Base-by-base conservation (phyloP, 352 stramenopile genomes). In the Peronospora destructor region DNA sequence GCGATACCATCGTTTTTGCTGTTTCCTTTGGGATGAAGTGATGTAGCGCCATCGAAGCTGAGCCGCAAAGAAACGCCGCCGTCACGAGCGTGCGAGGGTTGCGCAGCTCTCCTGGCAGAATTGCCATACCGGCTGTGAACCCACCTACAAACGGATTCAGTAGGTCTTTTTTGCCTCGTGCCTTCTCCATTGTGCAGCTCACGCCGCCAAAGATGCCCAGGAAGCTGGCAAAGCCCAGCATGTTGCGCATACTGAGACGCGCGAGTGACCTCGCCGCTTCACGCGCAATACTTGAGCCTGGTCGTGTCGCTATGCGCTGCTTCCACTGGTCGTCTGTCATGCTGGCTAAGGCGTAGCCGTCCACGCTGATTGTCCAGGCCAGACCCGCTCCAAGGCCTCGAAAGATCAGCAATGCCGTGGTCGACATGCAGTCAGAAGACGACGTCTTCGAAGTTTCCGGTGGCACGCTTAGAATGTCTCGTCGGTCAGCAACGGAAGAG, bases 351-450 rank as follows among this genome's bases (percentile, higher is more conserved):
- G 49, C 61, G 55, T 91, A 91, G 11, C 64, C 63, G 34, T 91
- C 80, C 29, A 87, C 76, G 32, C 59, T 72, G n/a, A 91, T 61
- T 3, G 80, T 89, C 80, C 80, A 91, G 19, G 79, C 77, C 9
- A 85, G 21, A 17, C 80, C 80, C 10, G 80, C 72, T 17, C 75
- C 74, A 14, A 89, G 25, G 6, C 80, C 80, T 40, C 77, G 71
- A 36, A 67, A 76, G 35, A 87, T 51, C 23, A 88, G 65, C 50
- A 84, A 48, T 16, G 65, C 76, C 2, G 76, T 85, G 36, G 71
- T 78, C 9, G 78, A 85, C 39, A 83, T 48, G 55, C 78, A 89
- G 64, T 89, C 78, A 4, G 53, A 55, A 13, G 67, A 68, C 39
- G 66, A 56, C 37, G 64, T 62, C 47, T 82, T 82, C 45, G 42